Percentiles rank a stretch among this genome's conserved stretches.
These are phyloP conservation scores for Plectosphaerella plurivora DNA, from an alignment of 2,329 filamentous ascomycete genomes.

Conservation along the genomic window DNA sequence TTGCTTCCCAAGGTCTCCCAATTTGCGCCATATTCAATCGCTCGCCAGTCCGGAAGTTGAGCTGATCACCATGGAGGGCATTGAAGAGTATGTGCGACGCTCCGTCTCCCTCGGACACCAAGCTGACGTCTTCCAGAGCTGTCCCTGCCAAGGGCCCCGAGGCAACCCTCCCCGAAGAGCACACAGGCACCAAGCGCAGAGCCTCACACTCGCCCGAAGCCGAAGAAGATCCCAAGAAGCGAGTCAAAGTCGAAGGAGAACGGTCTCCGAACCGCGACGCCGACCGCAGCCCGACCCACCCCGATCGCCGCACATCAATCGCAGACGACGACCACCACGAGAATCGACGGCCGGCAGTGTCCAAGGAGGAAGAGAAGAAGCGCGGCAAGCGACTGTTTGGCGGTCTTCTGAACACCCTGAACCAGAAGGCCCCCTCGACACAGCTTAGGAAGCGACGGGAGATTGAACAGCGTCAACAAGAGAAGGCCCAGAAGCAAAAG, in stretches of 20 bases:
- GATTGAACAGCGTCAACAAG: constrained; percentile 77
- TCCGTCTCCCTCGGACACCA: no score
- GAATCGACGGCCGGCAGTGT: constrained; percentile 20
- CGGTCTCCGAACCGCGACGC: not conserved
- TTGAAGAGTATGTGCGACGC: not conserved
- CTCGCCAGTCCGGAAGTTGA: no score
- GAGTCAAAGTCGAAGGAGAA: constrained; percentile 8
- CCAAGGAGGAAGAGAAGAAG: constrained; percentile 68
- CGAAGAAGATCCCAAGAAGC: constrained; percentile 12
- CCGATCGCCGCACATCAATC: constrained; percentile 35
- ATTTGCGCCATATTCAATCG: no score
- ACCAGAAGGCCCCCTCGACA: constrained; percentile 58
- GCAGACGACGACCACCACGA: constrained; percentile 14
- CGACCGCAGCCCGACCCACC: constrained; percentile 8
- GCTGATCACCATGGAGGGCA: not conserved
- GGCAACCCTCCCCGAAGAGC: not conserved
- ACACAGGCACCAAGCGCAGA: not conserved
- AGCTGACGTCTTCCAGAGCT: no score
- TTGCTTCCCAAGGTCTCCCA: no score
- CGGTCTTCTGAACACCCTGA: constrained; percentile 71
- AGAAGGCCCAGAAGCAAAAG: constrained; percentile 68
- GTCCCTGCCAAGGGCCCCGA: not conserved
- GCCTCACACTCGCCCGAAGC: constrained; percentile 16
- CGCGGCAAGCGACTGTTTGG: constrained; percentile 84
- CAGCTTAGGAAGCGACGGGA: constrained; percentile 69